Conservation (phyloP, 202 grass and related monocot species). For the Schoenoplectus tabernaemontani region DNA sequence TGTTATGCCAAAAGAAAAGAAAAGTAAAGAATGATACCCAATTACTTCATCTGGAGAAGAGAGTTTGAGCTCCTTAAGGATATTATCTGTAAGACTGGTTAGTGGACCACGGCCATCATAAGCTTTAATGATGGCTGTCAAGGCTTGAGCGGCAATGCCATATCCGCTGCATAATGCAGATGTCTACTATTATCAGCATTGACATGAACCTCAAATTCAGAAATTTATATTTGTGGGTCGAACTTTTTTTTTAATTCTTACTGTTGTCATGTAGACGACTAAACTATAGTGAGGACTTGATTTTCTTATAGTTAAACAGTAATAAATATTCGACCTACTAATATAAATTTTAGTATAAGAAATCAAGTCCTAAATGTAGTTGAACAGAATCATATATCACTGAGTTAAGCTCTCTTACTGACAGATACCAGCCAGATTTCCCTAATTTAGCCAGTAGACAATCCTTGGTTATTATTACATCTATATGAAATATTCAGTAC, state of each 20-base stretch:
- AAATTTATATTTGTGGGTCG: background rate
- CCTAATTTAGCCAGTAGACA: slow-evolving; percentile 2
- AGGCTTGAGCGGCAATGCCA: slow-evolving; percentile 97
- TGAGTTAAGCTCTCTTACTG: background rate
- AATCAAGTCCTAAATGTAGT: no score
- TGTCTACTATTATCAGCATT: slow-evolving; percentile 23
- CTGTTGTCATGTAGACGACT: background rate
- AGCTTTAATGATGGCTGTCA: slow-evolving; percentile 83
- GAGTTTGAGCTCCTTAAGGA: slow-evolving; percentile 69
- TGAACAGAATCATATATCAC: background rate
- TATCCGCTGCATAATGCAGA: slow-evolving; percentile 83
- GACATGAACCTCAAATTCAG: background rate
- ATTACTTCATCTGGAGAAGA: slow-evolving; percentile 96
- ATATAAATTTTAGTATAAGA: no score
- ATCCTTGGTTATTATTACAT: background rate
- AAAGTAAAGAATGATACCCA: slow-evolving; percentile 55
- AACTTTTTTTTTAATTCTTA: background rate
- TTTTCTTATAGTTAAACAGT: background rate
- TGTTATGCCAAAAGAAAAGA: background rate
- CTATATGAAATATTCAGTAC: background rate
- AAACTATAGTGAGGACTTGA: background rate
- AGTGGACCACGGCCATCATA: slow-evolving; percentile 78
- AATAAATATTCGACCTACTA: no score
- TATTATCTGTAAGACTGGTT: slow-evolving; percentile 66
- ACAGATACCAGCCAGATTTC: background rate